Conservation (phyloP, 1,139 yeast species). For the Protomyces inundatus region DNA sequence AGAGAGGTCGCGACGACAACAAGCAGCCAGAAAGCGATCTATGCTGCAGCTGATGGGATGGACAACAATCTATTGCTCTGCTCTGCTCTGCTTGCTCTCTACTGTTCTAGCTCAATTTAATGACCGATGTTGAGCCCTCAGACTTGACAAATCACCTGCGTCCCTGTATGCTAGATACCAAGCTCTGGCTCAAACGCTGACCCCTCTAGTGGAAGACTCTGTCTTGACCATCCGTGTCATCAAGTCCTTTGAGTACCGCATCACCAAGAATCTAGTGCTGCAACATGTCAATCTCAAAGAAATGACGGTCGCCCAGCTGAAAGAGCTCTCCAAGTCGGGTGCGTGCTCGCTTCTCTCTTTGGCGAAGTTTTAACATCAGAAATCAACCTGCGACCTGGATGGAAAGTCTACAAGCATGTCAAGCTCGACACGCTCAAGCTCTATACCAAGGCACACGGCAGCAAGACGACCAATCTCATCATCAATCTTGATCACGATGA, state of each 20-base stretch:
- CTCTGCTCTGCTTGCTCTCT: background rate
- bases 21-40: too few relatives aligned
- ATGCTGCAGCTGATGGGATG: too few relatives aligned
- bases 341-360: background rate
- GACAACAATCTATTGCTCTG: background rate
- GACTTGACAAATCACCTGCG: background rate
- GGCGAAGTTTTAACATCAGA: constrained; percentile 37
- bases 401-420: constrained; percentile 16
- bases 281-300: constrained; percentile 64
- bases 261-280: constrained; percentile 74
- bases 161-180: background rate
- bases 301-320: constrained; percentile 61
- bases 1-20: too few relatives aligned
- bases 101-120: background rate
- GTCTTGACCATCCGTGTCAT: constrained; percentile 77
- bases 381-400: constrained; percentile 6
- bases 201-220: constrained; percentile 49
- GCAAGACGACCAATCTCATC: constrained; percentile 72
- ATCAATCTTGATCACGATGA: constrained; percentile 77
- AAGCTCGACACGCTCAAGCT: constrained; percentile 50
- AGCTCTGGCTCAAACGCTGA: background rate
- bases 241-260: constrained; percentile 88
- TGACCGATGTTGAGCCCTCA: background rate
- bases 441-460: constrained; percentile 93
- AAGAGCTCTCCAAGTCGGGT: constrained; percentile 41